These are phyloP conservation scores for Blakeslea trispora DNA, from an alignment of 371 early-diverging fungal species.

Conservation along the genomic window DNA sequence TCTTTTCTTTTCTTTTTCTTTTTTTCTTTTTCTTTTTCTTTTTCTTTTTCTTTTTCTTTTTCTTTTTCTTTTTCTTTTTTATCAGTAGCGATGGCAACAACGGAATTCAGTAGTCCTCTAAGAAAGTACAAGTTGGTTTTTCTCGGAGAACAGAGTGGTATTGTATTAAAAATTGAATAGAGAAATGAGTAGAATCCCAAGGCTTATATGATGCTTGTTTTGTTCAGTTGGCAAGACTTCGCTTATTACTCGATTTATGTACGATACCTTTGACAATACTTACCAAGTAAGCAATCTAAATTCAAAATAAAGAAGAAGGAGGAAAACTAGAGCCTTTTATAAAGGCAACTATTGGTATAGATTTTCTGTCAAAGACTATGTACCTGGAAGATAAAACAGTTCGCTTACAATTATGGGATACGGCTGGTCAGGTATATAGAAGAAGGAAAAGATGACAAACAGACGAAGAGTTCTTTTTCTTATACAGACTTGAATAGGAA, in stretches of 20 bases:
- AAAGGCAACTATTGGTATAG: constrained; percentile 99
- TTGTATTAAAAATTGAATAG: constrained; percentile 8
- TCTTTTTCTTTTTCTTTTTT: constrained; percentile 13
- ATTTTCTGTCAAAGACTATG: constrained; percentile 99
- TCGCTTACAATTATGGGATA: constrained; percentile 99
- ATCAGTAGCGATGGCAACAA: constrained; percentile 27
- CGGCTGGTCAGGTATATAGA: constrained; percentile 91
- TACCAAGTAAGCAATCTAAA: constrained; percentile 72
- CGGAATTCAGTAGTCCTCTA: constrained; percentile 63
- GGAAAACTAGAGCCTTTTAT: not conserved
- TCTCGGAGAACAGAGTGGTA: constrained; percentile 97
- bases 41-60: constrained; percentile 9
- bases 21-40: constrained; percentile 13
- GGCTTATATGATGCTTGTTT: too few relatives aligned
- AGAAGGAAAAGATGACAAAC: too few relatives aligned
- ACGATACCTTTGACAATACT: constrained; percentile 97
- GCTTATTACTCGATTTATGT: constrained; percentile 98
- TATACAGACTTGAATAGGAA: constrained; percentile 58
- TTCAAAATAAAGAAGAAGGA: not conserved
- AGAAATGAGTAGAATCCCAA: not conserved
- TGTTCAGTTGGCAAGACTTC: constrained; percentile 98
- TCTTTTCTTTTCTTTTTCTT: constrained; percentile 13
- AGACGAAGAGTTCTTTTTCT: not conserved
- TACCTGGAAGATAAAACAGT: constrained; percentile 95
- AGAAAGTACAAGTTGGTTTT: constrained; percentile 92